phyloP scores from a whole-genome alignment of 2,329 filamentous ascomycete genomes.

The Fusarium miscanthi region DNA sequence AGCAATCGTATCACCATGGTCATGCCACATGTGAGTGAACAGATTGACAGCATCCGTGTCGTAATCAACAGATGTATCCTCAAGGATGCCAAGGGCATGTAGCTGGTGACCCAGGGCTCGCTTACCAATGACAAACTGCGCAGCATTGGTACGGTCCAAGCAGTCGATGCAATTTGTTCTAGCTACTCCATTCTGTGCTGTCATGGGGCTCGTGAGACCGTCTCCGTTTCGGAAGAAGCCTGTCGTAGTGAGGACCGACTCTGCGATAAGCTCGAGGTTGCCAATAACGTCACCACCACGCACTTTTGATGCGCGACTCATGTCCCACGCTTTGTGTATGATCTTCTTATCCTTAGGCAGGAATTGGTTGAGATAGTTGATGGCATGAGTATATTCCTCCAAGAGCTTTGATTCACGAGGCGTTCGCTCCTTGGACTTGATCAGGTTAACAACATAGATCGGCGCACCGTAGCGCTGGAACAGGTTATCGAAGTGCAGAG shows the following conservation, averaged over 20 bases:
- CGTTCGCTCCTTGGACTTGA: conserved; percentile 88
- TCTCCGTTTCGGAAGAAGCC: conserved; percentile 97
- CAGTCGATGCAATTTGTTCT: conserved; percentile 99
- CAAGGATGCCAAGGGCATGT: conserved; percentile 88
- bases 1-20: conserved; percentile 97
- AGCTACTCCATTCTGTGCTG: conserved; percentile 90
- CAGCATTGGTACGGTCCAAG: conserved; percentile 94
- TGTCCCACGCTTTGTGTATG: conserved; percentile 95
- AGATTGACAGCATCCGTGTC: conserved; percentile 96
- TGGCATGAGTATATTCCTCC: conserved; percentile 85
- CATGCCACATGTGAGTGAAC: conserved; percentile 98
- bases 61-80: conserved; percentile 82
- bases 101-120: conserved; percentile 91
- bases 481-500: conserved; percentile 92
- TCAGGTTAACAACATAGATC: conserved; percentile 89
- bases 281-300: conserved; percentile 94
- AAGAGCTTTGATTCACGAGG: conserved; percentile 93
- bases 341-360: conserved; percentile 86
- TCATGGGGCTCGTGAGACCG: conserved; percentile 67
- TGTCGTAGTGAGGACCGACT: conserved; percentile 84
- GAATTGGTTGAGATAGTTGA: conserved; percentile 94
- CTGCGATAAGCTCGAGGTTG: conserved; percentile 88
- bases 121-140: conserved; percentile 98
- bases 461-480: conserved; percentile 94
- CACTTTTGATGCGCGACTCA: conserved; percentile 94